phyloP scores from a whole-genome alignment of 2,329 filamentous ascomycete genomes.

The Fusarium euwallaceae region DNA sequence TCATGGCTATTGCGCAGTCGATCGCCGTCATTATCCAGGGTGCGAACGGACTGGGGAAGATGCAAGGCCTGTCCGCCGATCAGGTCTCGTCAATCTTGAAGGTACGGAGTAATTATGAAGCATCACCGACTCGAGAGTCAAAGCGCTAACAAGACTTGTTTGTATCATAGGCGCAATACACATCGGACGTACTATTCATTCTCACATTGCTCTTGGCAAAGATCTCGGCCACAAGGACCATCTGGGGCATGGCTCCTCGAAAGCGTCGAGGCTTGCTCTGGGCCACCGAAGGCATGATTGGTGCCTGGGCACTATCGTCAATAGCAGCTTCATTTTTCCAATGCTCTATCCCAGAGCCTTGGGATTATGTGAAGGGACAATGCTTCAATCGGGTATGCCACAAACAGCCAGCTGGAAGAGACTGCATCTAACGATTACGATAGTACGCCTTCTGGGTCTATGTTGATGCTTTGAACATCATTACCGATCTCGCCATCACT shows the following conservation, averaged over 20 bases:
- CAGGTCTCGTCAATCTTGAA: slow-evolving; percentile 32
- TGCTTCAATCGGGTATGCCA: slow-evolving; percentile 33
- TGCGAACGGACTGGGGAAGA: slow-evolving; percentile 34
- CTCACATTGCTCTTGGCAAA: slow-evolving; percentile 28
- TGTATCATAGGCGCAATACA: slow-evolving; percentile 21
- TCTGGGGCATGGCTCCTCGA: slow-evolving; percentile 35
- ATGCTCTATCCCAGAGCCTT: slow-evolving; percentile 34
- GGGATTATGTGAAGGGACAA: slow-evolving; percentile 29
- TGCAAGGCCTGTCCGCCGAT: slow-evolving; percentile 1
- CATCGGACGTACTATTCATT: slow-evolving; percentile 30
- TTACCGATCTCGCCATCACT: slow-evolving; percentile 22
- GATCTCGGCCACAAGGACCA: slow-evolving; percentile 35
- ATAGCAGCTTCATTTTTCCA: slow-evolving; percentile 26
- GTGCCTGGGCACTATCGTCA: slow-evolving; percentile 27
- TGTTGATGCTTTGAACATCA: slow-evolving; percentile 26
- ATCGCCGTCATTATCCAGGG: slow-evolving; percentile 31
- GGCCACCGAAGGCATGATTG: slow-evolving; percentile 24
- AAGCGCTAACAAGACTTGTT: background rate
- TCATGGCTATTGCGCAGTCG: slow-evolving; percentile 34
- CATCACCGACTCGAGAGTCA: background rate
- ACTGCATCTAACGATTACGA: background rate
- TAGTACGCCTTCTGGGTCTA: slow-evolving; percentile 29
- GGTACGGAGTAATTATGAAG: slow-evolving; percentile 5
- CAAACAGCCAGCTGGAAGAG: background rate
- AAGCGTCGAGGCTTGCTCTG: slow-evolving; percentile 17